Percentiles rank a stretch among this genome's conserved stretches.
Evolutionary conservation across 1,284 basidiomycete species (phyloP).

Genomic region (Moniliophthora roreri): DNA sequence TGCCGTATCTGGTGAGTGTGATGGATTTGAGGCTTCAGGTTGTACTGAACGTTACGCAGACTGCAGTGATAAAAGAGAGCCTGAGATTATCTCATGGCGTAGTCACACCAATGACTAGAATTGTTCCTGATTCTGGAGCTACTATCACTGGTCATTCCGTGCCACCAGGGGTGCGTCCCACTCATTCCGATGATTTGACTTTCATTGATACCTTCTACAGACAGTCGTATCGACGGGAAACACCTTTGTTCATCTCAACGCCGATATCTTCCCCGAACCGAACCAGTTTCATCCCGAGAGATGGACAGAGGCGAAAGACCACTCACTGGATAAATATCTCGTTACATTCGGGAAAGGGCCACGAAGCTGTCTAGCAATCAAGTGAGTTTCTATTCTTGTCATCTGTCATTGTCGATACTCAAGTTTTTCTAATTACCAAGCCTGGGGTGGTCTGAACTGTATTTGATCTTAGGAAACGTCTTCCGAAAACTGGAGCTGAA

Average conservation of each 20-base stretch:
- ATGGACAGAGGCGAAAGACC: slow-evolving; percentile 20
- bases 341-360: slow-evolving; percentile 23
- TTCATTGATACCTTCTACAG: slow-evolving; percentile 9
- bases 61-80: too few relatives aligned
- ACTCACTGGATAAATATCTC: slow-evolving; percentile 15
- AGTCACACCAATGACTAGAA: too few relatives aligned
- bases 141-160: too few relatives aligned
- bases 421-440: neutral
- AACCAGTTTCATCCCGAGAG: slow-evolving; percentile 29
- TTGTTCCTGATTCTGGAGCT: too few relatives aligned
- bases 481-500: slow-evolving; percentile 7
- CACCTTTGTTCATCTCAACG: slow-evolving; percentile 21
- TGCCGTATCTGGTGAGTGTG: too few relatives aligned
- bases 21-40: too few relatives aligned
- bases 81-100: too few relatives aligned
- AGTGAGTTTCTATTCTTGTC: slow-evolving; percentile 17
- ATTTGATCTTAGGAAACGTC: slow-evolving; percentile 7
- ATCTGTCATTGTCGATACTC: neutral
- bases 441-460: slow-evolving; percentile 14
- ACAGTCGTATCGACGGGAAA: slow-evolving; percentile 23
- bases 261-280: slow-evolving; percentile 23
- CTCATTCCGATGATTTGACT: neutral
- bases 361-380: slow-evolving; percentile 22
- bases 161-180: neutral
- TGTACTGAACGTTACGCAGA: too few relatives aligned